A percentile compares a stretch with the other conserved stretches of the same genome.
These are phyloP conservation scores for Fagus crenata DNA, from an alignment of 306 rosid genomes.

Conservation along the genomic window DNA sequence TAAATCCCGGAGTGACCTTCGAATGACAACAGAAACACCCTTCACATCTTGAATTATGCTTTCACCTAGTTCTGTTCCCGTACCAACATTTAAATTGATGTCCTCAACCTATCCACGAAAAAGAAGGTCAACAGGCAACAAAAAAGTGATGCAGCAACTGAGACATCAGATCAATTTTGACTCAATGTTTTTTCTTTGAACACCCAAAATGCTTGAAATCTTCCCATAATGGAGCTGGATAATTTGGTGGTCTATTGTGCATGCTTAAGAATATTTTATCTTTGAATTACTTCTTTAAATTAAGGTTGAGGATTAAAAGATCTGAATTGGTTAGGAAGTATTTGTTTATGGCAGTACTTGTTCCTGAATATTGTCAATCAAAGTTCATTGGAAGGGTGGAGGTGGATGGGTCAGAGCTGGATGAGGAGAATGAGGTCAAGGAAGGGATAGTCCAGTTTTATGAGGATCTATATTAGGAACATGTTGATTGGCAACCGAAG, in stretches of 20 bases:
- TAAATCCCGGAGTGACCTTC: conserved; percentile 86
- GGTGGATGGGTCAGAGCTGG: no score
- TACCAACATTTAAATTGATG: conserved; percentile 89
- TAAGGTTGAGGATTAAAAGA: background rate
- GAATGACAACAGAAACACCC: conserved; percentile 78
- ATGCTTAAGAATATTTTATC: background rate
- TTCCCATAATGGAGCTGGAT: background rate
- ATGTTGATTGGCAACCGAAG: no score
- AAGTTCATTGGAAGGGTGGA: no score
- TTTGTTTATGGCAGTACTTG: background rate
- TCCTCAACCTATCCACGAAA: conserved; percentile 68
- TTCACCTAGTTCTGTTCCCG: conserved; percentile 72
- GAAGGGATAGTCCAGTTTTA: no score
- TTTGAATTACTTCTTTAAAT: background rate
- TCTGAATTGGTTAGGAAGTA: background rate
- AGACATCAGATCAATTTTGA: background rate
- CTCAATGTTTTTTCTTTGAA: background rate
- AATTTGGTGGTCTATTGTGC: background rate
- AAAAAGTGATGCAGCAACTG: background rate
- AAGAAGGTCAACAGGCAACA: conserved; percentile 14
- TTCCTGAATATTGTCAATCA: no score
- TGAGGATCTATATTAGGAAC: no score
- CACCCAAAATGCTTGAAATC: background rate
- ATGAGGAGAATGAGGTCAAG: no score
- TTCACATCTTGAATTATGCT: conserved; percentile 90